Evolutionary conservation across 2,329 filamentous ascomycete species (phyloP).

Genomic region (Neofusicoccum umdonicola): DNA sequence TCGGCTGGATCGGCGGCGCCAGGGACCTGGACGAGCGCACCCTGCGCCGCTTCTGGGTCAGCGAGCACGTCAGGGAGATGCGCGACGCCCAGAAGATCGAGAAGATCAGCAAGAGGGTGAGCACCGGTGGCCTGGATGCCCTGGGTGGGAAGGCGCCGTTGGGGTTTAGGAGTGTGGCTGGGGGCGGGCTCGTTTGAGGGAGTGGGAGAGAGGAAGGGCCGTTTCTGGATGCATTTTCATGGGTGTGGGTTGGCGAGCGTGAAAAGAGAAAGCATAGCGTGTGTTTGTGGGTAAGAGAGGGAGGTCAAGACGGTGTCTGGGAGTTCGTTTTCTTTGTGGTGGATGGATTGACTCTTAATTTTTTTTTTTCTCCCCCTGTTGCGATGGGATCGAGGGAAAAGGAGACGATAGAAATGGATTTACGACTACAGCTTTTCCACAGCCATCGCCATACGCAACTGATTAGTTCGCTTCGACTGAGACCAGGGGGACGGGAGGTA

Average conservation of each 20-base stretch:
- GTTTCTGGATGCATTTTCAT: not conserved
- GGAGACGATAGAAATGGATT: not conserved
- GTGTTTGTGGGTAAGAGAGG: not conserved
- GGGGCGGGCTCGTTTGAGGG: not conserved
- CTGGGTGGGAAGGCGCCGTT: not conserved
- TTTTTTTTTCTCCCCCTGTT: not conserved
- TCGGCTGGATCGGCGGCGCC: constrained; percentile 63
- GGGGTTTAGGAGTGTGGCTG: constrained; percentile 10
- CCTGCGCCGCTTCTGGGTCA: constrained; percentile 53
- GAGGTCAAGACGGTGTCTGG: not conserved
- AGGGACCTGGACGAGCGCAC: constrained; percentile 55
- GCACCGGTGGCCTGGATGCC: not conserved
- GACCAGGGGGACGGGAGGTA: too few relatives aligned
- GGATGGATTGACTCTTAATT: not conserved
- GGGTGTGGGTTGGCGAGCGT: not conserved
- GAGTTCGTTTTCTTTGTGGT: not conserved
- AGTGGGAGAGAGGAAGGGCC: too few relatives aligned
- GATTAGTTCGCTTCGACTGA: too few relatives aligned
- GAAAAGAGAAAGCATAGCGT: not conserved
- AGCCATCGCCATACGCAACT: not conserved
- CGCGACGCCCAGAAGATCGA: constrained; percentile 17
- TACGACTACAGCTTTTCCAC: not conserved
- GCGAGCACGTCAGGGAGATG: constrained; percentile 28
- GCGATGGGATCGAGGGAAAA: not conserved
- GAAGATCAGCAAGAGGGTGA: not conserved